Percentiles rank a stretch among this genome's conserved stretches.
Evolutionary conservation across 805 yeast species (phyloP).

Genomic region (Ogataea corticis): DNA sequence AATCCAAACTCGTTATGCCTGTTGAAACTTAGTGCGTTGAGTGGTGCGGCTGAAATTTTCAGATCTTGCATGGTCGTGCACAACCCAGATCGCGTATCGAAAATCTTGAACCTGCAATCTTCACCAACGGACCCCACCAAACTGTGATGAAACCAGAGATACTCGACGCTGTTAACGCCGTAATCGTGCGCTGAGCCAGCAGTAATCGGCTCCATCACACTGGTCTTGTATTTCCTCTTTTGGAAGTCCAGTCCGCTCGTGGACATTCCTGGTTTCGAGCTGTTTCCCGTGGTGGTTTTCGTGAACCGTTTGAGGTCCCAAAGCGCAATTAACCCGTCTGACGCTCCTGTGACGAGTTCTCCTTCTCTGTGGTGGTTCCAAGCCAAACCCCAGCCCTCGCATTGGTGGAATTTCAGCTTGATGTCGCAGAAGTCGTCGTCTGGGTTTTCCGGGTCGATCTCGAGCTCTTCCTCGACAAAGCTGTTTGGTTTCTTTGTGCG

Average conservation of each 20-base stretch:
- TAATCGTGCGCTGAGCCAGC: constrained; percentile 35
- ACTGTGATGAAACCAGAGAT: constrained; percentile 63
- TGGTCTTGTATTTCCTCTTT: constrained; percentile 14
- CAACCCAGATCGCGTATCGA: constrained; percentile 49
- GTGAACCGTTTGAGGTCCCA: constrained; percentile 62
- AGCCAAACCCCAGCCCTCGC: constrained; percentile 68
- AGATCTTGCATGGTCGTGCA: constrained; percentile 3
- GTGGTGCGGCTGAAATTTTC: constrained; percentile 21
- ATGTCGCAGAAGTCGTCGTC: constrained; percentile 28
- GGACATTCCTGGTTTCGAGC: background rate
- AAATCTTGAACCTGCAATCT: constrained; percentile 47
- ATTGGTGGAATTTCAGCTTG: constrained; percentile 31
- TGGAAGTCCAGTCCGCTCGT: constrained; percentile 10
- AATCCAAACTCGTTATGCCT: constrained; percentile 53
- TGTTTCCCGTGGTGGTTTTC: constrained; percentile 14
- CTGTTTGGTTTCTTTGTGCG: constrained; percentile 72
- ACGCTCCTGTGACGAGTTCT: constrained; percentile 55
- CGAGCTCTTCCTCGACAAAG: constrained; percentile 35
- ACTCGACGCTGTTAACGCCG: constrained; percentile 73
- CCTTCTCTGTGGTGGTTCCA: constrained; percentile 76
- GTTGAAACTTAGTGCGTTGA: constrained; percentile 63
- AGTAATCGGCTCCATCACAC: constrained; percentile 16
- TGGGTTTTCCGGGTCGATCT: constrained; percentile 9
- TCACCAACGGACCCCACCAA: constrained; percentile 72
- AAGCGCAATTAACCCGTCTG: constrained; percentile 61